Base-by-base conservation (phyloP, 768 basidiomycete genomes). In the Calocera viscosa region DNA sequence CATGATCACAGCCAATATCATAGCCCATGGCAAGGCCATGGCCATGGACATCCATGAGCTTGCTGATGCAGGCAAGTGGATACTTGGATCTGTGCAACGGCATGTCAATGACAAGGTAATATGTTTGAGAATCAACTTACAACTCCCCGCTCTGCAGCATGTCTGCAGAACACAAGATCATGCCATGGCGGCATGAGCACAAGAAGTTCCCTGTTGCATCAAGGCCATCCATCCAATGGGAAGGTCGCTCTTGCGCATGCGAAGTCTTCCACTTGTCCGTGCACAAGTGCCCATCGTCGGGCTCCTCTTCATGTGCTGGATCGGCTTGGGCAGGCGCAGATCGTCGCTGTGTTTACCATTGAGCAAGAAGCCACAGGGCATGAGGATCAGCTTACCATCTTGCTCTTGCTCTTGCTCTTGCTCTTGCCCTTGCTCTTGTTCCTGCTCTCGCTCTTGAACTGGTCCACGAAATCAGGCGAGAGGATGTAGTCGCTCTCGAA, bases 181-280 rank as follows among this genome's bases (percentile, higher is more conserved):
- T 28, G 14, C 64, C 64, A 32, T 65, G 38, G 2, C 30, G 34
- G 22, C 64, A 65, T 8, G 41, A 38, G 22, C 64, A 65, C 8
- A 41, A 16, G n/a, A 65, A 65, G 34, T 24, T 22, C 16, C 64
- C 30, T 2, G 64, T 65, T 22, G 39, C 30, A 5, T 65, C n/a
- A 5, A 65, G n/a, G 8, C 38, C 64, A n/a, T 65, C 64, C 64
- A 74, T 78, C 73, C 75, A 76, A 22, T 68, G 71, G 68, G 76
- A 78, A 34, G 70, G 68, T 1, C 69, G 68, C 30, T 78, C 73
- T 0, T 70, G 66, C 0, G 70, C 67, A 43, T 11, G 41, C 0
- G 43, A 19, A 3, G 19, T 47, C 43, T 47, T 47, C 43, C 43
- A 47, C 24, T 47, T 47, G 3, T 47, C 43, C 5, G 43, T 47